Base-by-base conservation (phyloP, 2,329 filamentous ascomycete species). In the Stagonosporopsis chrysanthemi region DNA sequence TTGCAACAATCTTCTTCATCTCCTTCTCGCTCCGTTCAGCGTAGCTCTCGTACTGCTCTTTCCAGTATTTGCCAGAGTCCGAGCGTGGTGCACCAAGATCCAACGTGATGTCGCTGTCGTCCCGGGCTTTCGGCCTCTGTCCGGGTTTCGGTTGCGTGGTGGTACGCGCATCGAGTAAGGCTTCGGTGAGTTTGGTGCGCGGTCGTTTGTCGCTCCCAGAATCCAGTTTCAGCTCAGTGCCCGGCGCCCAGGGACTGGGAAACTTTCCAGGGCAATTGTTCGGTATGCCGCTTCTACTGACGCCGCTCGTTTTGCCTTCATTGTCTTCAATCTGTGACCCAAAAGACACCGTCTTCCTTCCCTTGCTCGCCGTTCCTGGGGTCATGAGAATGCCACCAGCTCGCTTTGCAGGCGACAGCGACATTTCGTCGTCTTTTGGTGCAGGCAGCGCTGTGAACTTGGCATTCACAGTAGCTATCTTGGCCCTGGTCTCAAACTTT, bases 61-160 rank as follows among this genome's bases (percentile, higher is more conserved):
- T 93, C 90, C 90, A 94, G 75, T 90, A 92, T 66, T 84, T 87
- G 6, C 90, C 90, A 4, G 90, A 92, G 57, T 89, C 84, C 2
- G 90, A 91, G 61, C 87, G 85, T 6, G 90, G 90, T 67, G 91
- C 87, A 61, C 89, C 88, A 45, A 91, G 78, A 67, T 92, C 90
- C 44, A 88, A 77, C 0, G 89, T 91, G 54, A 87, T 78, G 65
- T 92, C 88, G 52, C 83, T 81, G 48, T 86, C 83, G 64, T 80
- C 78, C 47, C 75, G 76, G 19, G 73, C 73, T 51, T 72, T 75
- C 23, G 60, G 67, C 35, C 66, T 75, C 48, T 74, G 68, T 0
- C 66, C 70, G 7, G 61, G 54, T 38, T 66, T 73, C 17, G 63
- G 63, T 39, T 74, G 71, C 45, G 65, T 73, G 8, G 79, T 77